Evolutionary conservation across 495 filamentous ascomycete species (phyloP), one percentile per base, ranked within the genome.

Genomic region (Hypoxylon crocopeplum): DNA sequence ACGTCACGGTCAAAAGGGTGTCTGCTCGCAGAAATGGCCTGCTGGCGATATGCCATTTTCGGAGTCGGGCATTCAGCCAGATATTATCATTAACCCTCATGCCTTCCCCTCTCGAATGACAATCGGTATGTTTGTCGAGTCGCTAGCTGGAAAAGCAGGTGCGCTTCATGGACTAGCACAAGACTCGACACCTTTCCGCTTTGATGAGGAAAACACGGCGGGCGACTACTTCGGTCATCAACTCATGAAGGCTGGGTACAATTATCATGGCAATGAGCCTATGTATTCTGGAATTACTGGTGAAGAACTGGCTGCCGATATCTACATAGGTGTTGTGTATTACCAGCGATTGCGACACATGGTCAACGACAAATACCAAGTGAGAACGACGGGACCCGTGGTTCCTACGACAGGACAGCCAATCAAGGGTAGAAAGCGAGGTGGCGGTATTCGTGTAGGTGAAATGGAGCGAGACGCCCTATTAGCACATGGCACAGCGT

Each of bases 81-180:
- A 98, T 72, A 79, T 96, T 65, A 98, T 98, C 70, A 98, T 98
- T 79, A 98, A 98, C 75, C 94, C 94, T 55, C 94, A 98, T 82
- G 94, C 94, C 73, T 98, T 98, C 83, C 94, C 94, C n/a, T 98
- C 94, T 50, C 93, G 94, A 74, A 98, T 98, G 94, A 98, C 94
- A 19, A 98, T 98, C 71, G 94, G 94, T 71, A 97, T 98, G 88
- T 97, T 98, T 78, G 87, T 98, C 64, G 94, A 98, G 76, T 97
- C 93, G 5, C 83, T 98, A 56, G 94, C 94, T 17, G 94, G 94
- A 25, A 98, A 98, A 77, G 83, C 93, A 13, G 94, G 94, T 8
- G 89, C 94, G 24, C 83, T 98, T 44, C 94, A 98, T 69, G 94
- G 94, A 30, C 82, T 96, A 22, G 88, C 94, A 8, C 94, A 98